A percentile compares a stretch with the other conserved stretches of the same genome.
These are phyloP conservation scores for Trichoderma cornu-damae DNA, from an alignment of 2,329 filamentous ascomycete species.

Conservation along the genomic window DNA sequence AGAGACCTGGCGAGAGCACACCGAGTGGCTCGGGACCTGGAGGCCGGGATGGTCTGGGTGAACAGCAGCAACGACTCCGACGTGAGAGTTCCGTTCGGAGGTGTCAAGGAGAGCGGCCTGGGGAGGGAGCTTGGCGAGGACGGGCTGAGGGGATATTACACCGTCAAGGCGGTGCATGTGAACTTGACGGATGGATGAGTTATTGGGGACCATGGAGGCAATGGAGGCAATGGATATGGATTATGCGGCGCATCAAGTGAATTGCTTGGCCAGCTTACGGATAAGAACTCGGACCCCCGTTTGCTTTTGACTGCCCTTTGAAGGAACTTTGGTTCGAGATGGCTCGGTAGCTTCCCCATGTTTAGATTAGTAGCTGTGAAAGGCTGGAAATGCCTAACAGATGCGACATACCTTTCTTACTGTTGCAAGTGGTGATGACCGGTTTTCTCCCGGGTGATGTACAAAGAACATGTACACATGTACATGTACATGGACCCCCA, in stretches of 20 bases:
- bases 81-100: constrained; percentile 30
- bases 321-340: too few relatives aligned
- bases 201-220: too few relatives aligned
- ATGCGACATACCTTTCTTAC: too few relatives aligned
- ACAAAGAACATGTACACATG: background rate
- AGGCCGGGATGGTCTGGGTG: constrained; percentile 47
- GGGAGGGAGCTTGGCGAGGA: constrained; percentile 32
- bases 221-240: too few relatives aligned
- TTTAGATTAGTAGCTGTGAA: too few relatives aligned
- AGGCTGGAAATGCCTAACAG: too few relatives aligned
- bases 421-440: background rate
- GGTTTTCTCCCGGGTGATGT: background rate
- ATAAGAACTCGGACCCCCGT: too few relatives aligned
- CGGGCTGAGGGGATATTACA: constrained; percentile 28
- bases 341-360: too few relatives aligned
- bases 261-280: too few relatives aligned
- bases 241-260: too few relatives aligned
- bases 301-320: too few relatives aligned
- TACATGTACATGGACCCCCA: background rate
- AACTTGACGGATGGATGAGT: constrained; percentile 24
- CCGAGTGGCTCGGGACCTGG: constrained; percentile 43
- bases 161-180: constrained; percentile 30
- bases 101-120: constrained; percentile 32
- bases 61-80: constrained; percentile 35
- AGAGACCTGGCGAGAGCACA: constrained; percentile 42